A percentile compares a stretch with the other conserved stretches of the same genome.
Conservation (phyloP, 1,284 basidiomycete species). For the Ganoderma resinaceum region DNA sequence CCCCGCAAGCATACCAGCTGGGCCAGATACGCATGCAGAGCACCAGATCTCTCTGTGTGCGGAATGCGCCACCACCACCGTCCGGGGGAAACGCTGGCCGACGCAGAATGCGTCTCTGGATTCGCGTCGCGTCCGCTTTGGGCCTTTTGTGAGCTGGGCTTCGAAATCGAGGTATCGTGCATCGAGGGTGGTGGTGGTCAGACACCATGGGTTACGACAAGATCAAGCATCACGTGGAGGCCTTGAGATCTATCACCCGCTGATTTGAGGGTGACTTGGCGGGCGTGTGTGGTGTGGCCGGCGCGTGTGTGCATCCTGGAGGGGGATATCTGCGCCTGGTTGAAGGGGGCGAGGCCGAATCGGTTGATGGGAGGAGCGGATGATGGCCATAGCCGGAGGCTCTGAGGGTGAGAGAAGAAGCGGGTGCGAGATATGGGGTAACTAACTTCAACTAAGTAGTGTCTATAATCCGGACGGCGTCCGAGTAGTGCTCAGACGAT, state of each 20-base stretch:
- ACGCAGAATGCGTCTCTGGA: neutral
- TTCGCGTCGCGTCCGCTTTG: neutral
- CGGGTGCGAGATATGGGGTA: neutral
- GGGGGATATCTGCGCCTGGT: conserved; percentile 5
- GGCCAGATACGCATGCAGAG: conserved; percentile 4
- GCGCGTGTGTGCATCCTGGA: conserved; percentile 18
- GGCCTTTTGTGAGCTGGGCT: neutral
- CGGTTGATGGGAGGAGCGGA: conserved; percentile 11
- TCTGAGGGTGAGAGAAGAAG: neutral
- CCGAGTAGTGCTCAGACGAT: neutral
- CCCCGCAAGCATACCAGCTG: neutral
- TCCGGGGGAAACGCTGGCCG: neutral
- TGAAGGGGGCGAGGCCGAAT: conserved; percentile 11
- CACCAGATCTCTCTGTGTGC: neutral
- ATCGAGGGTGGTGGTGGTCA: neutral
- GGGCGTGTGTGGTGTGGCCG: conserved; percentile 21
- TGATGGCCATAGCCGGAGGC: conserved; percentile 2
- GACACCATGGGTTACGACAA: neutral
- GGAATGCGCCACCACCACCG: neutral
- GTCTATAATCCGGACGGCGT: neutral
- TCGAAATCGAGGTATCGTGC: no score
- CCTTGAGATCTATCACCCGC: conserved; percentile 25
- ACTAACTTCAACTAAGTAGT: no score
- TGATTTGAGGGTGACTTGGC: conserved; percentile 25
- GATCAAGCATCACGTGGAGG: conserved; percentile 18